These are phyloP conservation scores for Lasiosphaeria miniovina DNA, from an alignment of 495 filamentous ascomycete species.

Conservation along the genomic window DNA sequence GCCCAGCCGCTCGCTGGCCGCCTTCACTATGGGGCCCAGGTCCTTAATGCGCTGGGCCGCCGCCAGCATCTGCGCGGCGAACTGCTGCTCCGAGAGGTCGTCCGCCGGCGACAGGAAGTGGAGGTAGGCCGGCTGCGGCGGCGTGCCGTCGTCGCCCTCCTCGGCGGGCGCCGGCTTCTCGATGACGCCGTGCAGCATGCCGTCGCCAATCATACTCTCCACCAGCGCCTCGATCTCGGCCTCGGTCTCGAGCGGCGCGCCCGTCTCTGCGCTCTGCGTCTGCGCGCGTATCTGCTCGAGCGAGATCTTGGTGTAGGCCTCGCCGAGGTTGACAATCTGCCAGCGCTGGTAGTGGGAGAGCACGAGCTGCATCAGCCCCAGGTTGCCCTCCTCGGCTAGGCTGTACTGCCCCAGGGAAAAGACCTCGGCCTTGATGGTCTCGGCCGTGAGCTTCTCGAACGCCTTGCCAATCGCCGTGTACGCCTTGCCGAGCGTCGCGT, in stretches of 20 bases:
- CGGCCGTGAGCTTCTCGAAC: slow-evolving; percentile 60
- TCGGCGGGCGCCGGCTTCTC: slow-evolving; percentile 39
- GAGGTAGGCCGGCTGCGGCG: slow-evolving; percentile 33
- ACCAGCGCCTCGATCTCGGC: slow-evolving; percentile 45
- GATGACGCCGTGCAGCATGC: slow-evolving; percentile 54
- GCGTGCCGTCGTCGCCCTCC: slow-evolving; percentile 38
- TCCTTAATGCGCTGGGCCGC: slow-evolving; percentile 44
- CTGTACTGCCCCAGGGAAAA: slow-evolving; percentile 47
- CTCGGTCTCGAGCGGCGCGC: slow-evolving; percentile 46
- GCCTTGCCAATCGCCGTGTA: slow-evolving; percentile 67
- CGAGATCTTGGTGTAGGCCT: slow-evolving; percentile 51
- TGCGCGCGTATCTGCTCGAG: slow-evolving; percentile 47
- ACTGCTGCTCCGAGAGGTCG: slow-evolving; percentile 45
- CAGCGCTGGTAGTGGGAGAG: slow-evolving; percentile 48
- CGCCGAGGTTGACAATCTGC: slow-evolving; percentile 43
- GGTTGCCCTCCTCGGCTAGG: slow-evolving; percentile 57
- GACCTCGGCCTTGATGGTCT: slow-evolving; percentile 57
- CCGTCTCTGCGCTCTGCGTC: slow-evolving; percentile 50
- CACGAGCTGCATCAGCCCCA: slow-evolving; percentile 47
- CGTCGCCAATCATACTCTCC: slow-evolving; percentile 54
- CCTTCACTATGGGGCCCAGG: slow-evolving; percentile 40
- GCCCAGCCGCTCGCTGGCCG: slow-evolving; percentile 53
- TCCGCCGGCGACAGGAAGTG: slow-evolving; percentile 34
- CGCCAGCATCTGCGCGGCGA: slow-evolving; percentile 39
- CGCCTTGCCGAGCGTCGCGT: slow-evolving; percentile 59